These are phyloP conservation scores for Lodderomyces jiufengensis DNA, from an alignment of 1,139 yeast genomes.

Conservation along the genomic window DNA sequence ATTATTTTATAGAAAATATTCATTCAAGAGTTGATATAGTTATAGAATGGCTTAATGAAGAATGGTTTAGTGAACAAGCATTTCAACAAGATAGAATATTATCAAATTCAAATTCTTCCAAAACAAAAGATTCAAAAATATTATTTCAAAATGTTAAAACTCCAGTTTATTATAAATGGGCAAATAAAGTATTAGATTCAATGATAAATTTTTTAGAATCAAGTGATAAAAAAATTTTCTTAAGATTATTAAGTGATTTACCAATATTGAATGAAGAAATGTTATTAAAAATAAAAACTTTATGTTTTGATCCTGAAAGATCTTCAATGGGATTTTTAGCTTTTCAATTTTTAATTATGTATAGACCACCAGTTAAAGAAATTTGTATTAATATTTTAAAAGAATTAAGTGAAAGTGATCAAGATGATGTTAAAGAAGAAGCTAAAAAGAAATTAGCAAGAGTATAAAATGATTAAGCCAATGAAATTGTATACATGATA, in stretches of 20 bases:
- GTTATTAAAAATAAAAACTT: conserved; percentile 61
- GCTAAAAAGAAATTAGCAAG: conserved; percentile 52
- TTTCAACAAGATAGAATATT: conserved; percentile 22
- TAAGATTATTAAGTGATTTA: conserved; percentile 79
- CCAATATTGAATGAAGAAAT: conserved; percentile 67
- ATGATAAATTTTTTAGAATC: conserved; percentile 81
- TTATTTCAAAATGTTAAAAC: conserved; percentile 18
- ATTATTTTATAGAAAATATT: conserved; percentile 71
- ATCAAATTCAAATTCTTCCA: neutral
- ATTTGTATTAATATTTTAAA: conserved; percentile 64
- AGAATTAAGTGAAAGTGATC: conserved; percentile 49
- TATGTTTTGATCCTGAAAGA: conserved; percentile 85
- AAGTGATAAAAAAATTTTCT: conserved; percentile 72
- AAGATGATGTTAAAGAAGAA: conserved; percentile 53
- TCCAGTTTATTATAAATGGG: conserved; percentile 63
- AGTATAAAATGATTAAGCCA: neutral
- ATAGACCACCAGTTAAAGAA: conserved; percentile 77
- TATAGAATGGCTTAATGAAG: conserved; percentile 95
- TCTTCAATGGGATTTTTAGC: conserved; percentile 77
- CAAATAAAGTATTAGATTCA: conserved; percentile 69
- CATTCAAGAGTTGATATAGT: conserved; percentile 69
- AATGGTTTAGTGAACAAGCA: conserved; percentile 77
- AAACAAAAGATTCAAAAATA: conserved; percentile 10
- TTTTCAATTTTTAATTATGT: conserved; percentile 77
- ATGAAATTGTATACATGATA: too few relatives aligned